Base-by-base conservation (phyloP, 2,329 filamentous ascomycete genomes). In the Cladosporium phlei region DNA sequence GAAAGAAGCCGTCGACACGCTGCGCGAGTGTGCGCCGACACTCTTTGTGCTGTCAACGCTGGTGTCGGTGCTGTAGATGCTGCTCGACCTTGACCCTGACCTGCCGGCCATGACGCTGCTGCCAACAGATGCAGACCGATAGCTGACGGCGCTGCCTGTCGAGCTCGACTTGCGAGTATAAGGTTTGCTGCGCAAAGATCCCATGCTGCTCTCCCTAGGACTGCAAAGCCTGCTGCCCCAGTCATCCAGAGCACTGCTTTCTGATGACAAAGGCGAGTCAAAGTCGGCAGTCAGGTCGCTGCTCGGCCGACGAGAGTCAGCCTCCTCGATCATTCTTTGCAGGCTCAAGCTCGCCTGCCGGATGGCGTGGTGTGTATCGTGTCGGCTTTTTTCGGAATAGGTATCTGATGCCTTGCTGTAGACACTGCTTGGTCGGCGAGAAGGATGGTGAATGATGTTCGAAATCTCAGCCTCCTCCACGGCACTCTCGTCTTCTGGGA, bases 31-130 rank as follows among this genome's bases (percentile, higher is more conserved):
- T n/a, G 12, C 29, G 32, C 32, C 28, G 14, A 17, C 25, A 16
- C 32, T 29, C 21, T 22, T 45, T 7, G 30, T 32, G 32, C 32
- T 30, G 16, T 28, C 32, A 7, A 37, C 20, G n/a, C 42, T 45
- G n/a, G 30, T 37, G 32, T 45, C 32, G 27, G 24, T 19, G 42
- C 42, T 45, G 42, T 45, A 29, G 3, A 45, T 20, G 17, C 42
- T 45, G 25, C 42, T 35, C 17, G 32, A 16, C 3, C 11, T 30
- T 16, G 32, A 45, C 12, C 25, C 29, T n/a, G 27, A n/a, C 12
- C 24, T 39, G 17, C 25, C 19, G 24, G 24, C 25, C 30, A 30
- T 2, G 14, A 35, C 11, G 24, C 42, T 45, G 32, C 42, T 37
- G 2, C 30, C 22, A 14, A 24, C 24, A 22, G 42, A 45, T 10